Evolutionary conservation across 495 filamentous ascomycete genomes (phyloP).

Genomic region (Xylaria longipes): DNA sequence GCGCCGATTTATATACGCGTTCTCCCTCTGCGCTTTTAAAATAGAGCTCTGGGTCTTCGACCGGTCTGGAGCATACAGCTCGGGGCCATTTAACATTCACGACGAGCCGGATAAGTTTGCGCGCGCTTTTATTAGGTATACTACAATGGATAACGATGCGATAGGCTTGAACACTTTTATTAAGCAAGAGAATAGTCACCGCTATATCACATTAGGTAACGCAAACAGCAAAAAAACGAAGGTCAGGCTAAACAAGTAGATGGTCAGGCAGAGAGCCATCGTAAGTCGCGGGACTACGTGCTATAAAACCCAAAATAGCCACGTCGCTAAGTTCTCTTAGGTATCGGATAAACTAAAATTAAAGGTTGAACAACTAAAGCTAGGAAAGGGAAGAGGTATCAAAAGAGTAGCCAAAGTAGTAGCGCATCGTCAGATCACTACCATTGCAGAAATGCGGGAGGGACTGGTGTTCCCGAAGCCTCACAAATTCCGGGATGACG

Average conservation of each 20-base stretch:
- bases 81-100: slow-evolving; percentile 43
- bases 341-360: slow-evolving; percentile 1
- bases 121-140: slow-evolving; percentile 38
- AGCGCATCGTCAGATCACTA: slow-evolving; percentile 22
- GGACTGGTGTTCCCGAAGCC: slow-evolving; percentile 15
- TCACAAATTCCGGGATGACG: slow-evolving; percentile 10
- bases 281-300: slow-evolving; percentile 24
- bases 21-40: slow-evolving; percentile 33
- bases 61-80: slow-evolving; percentile 46
- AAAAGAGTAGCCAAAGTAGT: slow-evolving; percentile 12
- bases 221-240: background rate
- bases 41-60: slow-evolving; percentile 50
- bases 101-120: slow-evolving; percentile 33
- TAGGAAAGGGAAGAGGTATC: slow-evolving; percentile 1
- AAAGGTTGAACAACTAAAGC: slow-evolving; percentile 20
- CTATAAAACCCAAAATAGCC: slow-evolving; percentile 12
- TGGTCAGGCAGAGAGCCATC: slow-evolving; percentile 9
- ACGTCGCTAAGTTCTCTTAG: slow-evolving; percentile 28
- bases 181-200: slow-evolving; percentile 22
- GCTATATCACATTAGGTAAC: slow-evolving; percentile 8
- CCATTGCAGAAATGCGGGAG: slow-evolving; percentile 18
- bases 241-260: background rate
- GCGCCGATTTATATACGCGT: slow-evolving; percentile 42
- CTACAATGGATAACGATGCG: slow-evolving; percentile 37
- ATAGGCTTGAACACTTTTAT: slow-evolving; percentile 35